Evolutionary conservation across 345 rosid species (phyloP), one percentile per base, ranked within the genome.

Genomic region (Euphorbia pulcherrima): DNA sequence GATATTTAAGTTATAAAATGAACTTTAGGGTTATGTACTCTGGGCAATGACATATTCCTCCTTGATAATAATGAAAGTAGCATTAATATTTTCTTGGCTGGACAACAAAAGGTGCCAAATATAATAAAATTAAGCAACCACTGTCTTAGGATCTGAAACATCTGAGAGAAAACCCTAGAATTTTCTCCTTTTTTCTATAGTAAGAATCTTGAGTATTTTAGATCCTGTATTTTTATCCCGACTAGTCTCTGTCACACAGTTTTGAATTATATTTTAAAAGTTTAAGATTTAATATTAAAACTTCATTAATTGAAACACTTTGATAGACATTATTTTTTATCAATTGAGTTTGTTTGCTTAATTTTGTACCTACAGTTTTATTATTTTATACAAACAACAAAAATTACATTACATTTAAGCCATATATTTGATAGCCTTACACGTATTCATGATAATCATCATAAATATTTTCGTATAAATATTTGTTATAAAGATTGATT

Each of bases 71-170:
- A 53, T 21, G 57, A 28, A 53, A 6, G 28, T 0, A 53, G 12
- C 65, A 64, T 29, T 58, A 64, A 56, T 56, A 56, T 56, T 4
- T 26, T 28, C 30, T 56, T 26, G 60, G 60, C 35, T 56, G 46
- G 63, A 59, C 37, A 59, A 23, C 37, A 8, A 8, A 46, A 21
- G 37, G 67, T 46, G 28, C 1, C 17, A 11, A 14, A n/a, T n/a
- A n/a, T n/a, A n/a, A n/a, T n/a, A n/a, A 41, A 16, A 65, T 13
- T 14, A 52, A 47, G 60, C 51, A 30, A 74, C 77, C 69, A 50
- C 61, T 77, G 79, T 82, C 83, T 75, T 79, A 75, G 83, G 82
- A 85, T 81, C 84, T 64, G 74, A 72, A 68, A 73, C 84, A 73
- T 76, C 72, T 73, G 81, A 65, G 24, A 46, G 68, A 66, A 56